Base-by-base conservation (phyloP, 805 yeast genomes). In the Zygosaccharomyces lentus region DNA sequence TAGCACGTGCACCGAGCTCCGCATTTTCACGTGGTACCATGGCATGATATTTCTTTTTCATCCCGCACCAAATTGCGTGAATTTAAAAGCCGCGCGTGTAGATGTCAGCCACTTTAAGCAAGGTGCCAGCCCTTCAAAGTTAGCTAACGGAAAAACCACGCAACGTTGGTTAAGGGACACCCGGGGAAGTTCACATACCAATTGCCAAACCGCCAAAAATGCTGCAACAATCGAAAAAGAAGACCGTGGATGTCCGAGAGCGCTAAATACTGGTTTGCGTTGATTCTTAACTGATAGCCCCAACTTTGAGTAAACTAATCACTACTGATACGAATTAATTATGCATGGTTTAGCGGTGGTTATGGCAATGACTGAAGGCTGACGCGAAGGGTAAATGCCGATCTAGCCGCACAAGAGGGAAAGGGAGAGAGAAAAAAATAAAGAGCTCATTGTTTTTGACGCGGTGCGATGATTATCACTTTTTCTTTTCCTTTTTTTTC, bases 101-200 rank as follows among this genome's bases (percentile, higher is more conserved):
- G 15, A 29, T 16, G 16, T 37, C 34, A 38, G 41, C 34, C 34
- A 19, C 23, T 8, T 15, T 24, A 27, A 16, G 34, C 24, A 26
- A 15, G 19, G 32, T 9, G 30, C 32, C 8, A 8, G 31, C 24
- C 21, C 24, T 26, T 15, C 16, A 17, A 19, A 38, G 24, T 27
- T 13, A 12, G 27, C 27, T 2, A 21, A 4, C 31, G 34, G 34
- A 38, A 38, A 38, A 38, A 38, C 41, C 31, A 27, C 41, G 41
- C 41, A 38, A 37, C 7, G 8, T 9, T 16, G 25, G 10, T 9
- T 27, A 24, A 38, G 15, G 34, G 13, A 6, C 17, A 13, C 15
- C 15, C 9, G 9, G 26, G 41, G 12, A 27, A 17, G 17, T 10
- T 9, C 12, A 9, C 19, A 27, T 29, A 12, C 32, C 32, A 29